phyloP scores from a whole-genome alignment of 139 green algal species.

The Chara braunii region DNA sequence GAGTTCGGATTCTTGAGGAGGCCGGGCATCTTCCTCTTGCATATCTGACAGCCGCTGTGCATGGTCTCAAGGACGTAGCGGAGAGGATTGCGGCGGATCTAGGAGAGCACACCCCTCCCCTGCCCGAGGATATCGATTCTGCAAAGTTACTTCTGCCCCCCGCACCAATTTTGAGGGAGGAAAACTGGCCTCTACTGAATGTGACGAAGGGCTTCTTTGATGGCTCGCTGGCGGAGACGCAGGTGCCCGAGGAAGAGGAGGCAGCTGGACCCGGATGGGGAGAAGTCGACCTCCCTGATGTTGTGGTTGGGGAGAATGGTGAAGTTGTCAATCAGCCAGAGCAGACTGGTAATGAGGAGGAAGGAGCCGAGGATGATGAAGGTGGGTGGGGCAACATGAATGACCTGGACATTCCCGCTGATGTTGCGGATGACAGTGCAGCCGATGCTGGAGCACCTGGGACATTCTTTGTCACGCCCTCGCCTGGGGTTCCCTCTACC shows the following conservation, averaged over 20 bases:
- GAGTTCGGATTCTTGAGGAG: conserved; percentile 75
- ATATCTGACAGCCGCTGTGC: conserved; percentile 72
- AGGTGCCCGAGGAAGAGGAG: conserved; percentile 36
- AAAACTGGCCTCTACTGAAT: conserved; percentile 97
- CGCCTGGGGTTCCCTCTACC: conserved; percentile 57
- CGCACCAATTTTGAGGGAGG: conserved; percentile 65
- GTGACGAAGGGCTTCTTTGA: conserved; percentile 97
- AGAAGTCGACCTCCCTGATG: conserved; percentile 21
- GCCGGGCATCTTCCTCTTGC: conserved; percentile 81
- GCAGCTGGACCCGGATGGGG: conserved; percentile 35
- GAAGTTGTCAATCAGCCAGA: conserved; percentile 38
- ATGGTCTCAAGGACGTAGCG: conserved; percentile 46
- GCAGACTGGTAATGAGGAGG: conserved; percentile 24
- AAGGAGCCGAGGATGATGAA: conserved; percentile 58
- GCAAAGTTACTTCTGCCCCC: conserved; percentile 58
- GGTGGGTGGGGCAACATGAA: conserved; percentile 92
- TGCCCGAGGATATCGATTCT: conserved; percentile 30
- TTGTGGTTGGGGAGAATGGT: conserved; percentile 20
- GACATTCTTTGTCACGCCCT: conserved; percentile 67
- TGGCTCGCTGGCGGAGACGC: conserved; percentile 57
- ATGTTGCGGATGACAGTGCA: conserved; percentile 58
- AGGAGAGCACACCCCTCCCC: conserved; percentile 32
- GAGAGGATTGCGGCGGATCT: conserved; percentile 55
- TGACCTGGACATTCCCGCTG: conserved; percentile 52
- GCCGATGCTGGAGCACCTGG: conserved; percentile 4